Base-by-base conservation (phyloP, 2,329 filamentous ascomycete genomes). In the Fusarium sp. region DNA sequence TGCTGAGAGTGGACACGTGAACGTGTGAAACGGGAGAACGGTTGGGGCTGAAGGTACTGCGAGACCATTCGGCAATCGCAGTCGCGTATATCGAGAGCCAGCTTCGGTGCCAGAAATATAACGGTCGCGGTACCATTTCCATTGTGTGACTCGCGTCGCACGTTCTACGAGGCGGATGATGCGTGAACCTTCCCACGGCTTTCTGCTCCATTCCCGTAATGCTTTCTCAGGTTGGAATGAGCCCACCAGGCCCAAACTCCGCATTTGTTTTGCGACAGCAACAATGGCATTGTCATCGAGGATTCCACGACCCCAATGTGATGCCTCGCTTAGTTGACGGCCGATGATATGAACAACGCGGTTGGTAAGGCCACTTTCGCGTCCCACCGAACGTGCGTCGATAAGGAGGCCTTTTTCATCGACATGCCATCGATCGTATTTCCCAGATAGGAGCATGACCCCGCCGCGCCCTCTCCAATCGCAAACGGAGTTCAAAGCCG, bases 21-120 rank as follows among this genome's bases (percentile, higher is more conserved):
- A 99, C 0, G 96, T 98, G 79, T 99, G 96, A 77, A 99, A 99
- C 1, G 96, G 96, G 1, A 99, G 86, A 1, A 99, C 95, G 0
- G 96, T 99, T 3, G 96, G 96, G 7, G 96, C 95, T 31, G 93
- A 90, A 5, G 96, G 96, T 10, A 97, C 88, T 1, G 92, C 88
- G 34, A 99, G 84, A 43, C 87, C 87, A 4, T 86, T 80, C 5
- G 95, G 96, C 11, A 97, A 83, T 64, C 89, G 90, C 11, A 94
- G 93, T 54, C 96, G 86, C 36, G 84, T 82, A 78, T 98, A 98
- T 11, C 85, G 85, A 7, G 82, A 55, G 7, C 51, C 72, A 5
- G 87, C 87, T 59, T 89, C 85, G 69, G 85, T 84, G 68, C 86
- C 86, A 60, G 84, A 85, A 56, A 94, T 81, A 78, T 97, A 91